These are phyloP conservation scores for Bacidia rubella DNA, from an alignment of 495 filamentous ascomycete genomes.

Conservation along the genomic window DNA sequence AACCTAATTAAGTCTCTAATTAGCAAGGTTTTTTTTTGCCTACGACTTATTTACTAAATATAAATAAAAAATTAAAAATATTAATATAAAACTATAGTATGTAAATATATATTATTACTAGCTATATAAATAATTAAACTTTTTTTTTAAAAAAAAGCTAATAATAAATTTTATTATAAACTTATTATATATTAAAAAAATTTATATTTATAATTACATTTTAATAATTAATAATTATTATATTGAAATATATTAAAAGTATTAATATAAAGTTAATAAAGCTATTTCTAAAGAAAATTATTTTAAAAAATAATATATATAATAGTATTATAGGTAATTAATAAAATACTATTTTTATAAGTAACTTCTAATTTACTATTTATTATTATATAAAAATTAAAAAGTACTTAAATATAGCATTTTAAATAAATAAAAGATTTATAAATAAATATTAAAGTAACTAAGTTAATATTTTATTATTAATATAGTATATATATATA, in stretches of 20 bases:
- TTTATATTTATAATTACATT: not conserved
- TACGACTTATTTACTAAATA: too few species aligned
- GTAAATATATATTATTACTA: not conserved
- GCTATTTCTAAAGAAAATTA: too few species aligned
- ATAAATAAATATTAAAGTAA: too few species aligned
- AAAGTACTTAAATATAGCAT: not conserved
- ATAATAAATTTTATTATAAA: not conserved
- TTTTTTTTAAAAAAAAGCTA: not conserved
- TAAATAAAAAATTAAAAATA: not conserved
- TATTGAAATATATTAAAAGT: not conserved
- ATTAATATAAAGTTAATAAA: too few species aligned
- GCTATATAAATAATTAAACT: not conserved
- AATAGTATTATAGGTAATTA: not conserved
- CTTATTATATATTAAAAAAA: not conserved
- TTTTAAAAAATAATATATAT: too few species aligned
- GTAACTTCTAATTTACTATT: not conserved
- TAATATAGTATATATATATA: constrained; percentile 2
- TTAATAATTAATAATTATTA: not conserved
- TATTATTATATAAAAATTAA: not conserved
- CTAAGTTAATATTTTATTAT: too few species aligned
- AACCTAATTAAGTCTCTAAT: too few species aligned
- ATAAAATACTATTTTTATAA: not conserved
- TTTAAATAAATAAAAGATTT: constrained; percentile 2
- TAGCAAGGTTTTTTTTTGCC: too few species aligned
- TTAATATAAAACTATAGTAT: not conserved